phyloP scores from a whole-genome alignment of 805 yeast genomes.

The Starmerella riodocensis region DNA sequence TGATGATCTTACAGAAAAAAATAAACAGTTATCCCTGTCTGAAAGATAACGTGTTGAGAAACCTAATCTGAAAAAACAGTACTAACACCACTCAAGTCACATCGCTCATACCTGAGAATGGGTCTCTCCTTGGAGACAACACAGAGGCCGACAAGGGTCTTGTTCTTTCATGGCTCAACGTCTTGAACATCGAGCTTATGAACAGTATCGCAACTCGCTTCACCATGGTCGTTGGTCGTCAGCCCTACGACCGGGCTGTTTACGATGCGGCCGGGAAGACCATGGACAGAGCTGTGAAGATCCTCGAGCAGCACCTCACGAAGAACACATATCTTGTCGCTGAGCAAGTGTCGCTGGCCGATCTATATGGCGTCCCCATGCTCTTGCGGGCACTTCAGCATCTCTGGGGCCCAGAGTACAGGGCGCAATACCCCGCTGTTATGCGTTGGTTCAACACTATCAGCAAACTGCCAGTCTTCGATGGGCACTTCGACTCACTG shows the following conservation, averaged over 20 bases:
- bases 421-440: constrained; percentile 45
- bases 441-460: constrained; percentile 62
- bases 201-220: constrained; percentile 38
- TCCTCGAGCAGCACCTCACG: constrained; percentile 36
- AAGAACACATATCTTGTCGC: constrained; percentile 58
- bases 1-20: constrained; percentile 25
- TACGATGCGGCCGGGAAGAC: constrained; percentile 38
- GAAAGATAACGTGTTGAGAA: constrained; percentile 25
- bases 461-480: constrained; percentile 34
- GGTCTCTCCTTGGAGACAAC: constrained; percentile 48
- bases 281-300: constrained; percentile 21
- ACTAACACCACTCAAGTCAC: constrained; percentile 17
- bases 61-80: constrained; percentile 17
- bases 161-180: constrained; percentile 65
- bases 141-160: constrained; percentile 32
- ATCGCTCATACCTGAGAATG: constrained; percentile 23
- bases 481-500: constrained; percentile 38
- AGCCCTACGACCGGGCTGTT: constrained; percentile 65
- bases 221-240: constrained; percentile 47
- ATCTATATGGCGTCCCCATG: constrained; percentile 40
- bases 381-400: constrained; percentile 42
- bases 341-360: constrained; percentile 55
- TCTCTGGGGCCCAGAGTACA: constrained; percentile 55
- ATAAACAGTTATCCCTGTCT: constrained; percentile 36
- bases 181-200: constrained; percentile 57